Base-by-base conservation (phyloP, 345 rosid genomes). In the Trapa bicornis region DNA sequence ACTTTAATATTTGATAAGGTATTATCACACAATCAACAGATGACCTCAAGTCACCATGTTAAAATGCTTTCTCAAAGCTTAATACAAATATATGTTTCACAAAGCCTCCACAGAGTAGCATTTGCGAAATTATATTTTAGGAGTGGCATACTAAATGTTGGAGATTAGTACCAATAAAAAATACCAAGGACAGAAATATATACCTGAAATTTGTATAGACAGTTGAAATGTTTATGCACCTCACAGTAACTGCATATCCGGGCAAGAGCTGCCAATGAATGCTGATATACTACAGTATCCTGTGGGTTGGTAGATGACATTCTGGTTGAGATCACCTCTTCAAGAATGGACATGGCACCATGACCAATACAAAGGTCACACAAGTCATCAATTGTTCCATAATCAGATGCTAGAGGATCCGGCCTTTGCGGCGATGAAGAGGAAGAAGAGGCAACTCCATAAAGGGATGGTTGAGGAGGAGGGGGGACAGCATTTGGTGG, bases 231-330 rank as follows among this genome's bases (percentile, higher is more conserved):
- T 78, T 76, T 80, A 77, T 87, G 90, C 65, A 81, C 82, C 85
- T 90, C 97, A 70, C 92, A 87, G 72, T 80, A 90, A 62, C 70
- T 78, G 86, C 98, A 93, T 56, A 93, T 93, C 68, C 97, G 91
- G 68, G 81, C 78, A 76, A 93, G 83, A 64, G 81, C 84, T 75
- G 88, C 84, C 54, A 75, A 77, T 62, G 84, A 86, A 78, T 83
- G 83, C 79, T 90, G 96, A 73, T 79, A 80, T 60, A 83, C 77
- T 68, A 82, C 76, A 67, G 64, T 75, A 75, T 83, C 94, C 69
- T 85, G 87, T 66, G 82, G 81, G 47, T 78, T 77, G 69, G 83
- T 73, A 72, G 91, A 79, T 74, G 75, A 76, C 71, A 88, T 80
- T 82, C 94, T 88, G 58, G 74, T 73, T n/a, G 88, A 82, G 68